Evolutionary conservation across 2,329 filamentous ascomycete species (phyloP).

Genomic region (Curvularia spicifera): DNA sequence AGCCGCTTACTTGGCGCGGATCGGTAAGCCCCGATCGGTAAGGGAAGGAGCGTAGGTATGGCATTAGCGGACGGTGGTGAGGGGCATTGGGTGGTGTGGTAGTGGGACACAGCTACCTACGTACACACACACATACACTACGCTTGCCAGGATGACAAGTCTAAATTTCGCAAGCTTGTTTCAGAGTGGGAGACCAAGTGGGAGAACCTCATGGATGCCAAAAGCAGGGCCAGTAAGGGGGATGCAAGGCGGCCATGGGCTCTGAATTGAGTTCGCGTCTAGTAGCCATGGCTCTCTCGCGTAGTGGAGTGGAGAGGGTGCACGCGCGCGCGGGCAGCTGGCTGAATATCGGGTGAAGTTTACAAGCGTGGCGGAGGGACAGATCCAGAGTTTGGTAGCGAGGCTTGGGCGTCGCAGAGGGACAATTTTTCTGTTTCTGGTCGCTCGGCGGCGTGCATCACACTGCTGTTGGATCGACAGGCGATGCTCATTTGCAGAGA

Average conservation of each 20-base stretch:
- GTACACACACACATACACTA: background rate
- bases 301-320: background rate
- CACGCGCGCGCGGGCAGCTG: background rate
- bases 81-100: background rate
- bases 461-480: constrained; percentile 8
- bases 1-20: constrained; percentile 11
- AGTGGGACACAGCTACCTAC: constrained; percentile 3
- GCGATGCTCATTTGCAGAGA: constrained; percentile 3
- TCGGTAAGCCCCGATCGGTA: constrained; percentile 18
- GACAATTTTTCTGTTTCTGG: constrained; percentile 11
- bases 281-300: constrained; percentile 2
- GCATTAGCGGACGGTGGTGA: constrained; percentile 11
- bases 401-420: background rate
- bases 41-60: constrained; percentile 10
- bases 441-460: constrained; percentile 12
- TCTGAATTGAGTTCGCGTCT: constrained; percentile 3
- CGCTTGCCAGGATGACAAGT: constrained; percentile 6
- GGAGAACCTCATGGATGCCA: constrained; percentile 10
- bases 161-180: constrained; percentile 30
- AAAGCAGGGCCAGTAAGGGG: constrained; percentile 4
- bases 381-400: constrained; percentile 5
- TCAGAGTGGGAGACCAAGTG: constrained; percentile 16
- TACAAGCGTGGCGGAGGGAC: background rate
- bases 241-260: constrained; percentile 3
- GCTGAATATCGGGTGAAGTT: constrained; percentile 8